Base-by-base conservation (phyloP, 2,329 filamentous ascomycete genomes). In the Coniochaeta sp. region DNA sequence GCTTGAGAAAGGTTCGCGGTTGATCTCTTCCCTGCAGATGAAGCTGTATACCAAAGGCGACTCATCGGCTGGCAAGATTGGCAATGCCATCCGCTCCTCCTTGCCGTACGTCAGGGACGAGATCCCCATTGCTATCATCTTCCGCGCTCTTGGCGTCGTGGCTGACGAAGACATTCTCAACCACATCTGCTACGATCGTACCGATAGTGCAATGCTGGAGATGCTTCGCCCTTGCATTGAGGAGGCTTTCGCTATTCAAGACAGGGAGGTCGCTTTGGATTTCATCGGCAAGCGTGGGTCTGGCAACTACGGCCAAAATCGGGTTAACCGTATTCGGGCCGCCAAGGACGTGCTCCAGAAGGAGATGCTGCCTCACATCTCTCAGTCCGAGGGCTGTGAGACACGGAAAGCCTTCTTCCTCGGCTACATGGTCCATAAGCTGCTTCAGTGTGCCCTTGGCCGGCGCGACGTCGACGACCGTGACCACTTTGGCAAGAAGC, bases 401-500 rank as follows among this genome's bases (percentile, higher is more conserved):
- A 98, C 93, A 1, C 83, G 91, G 61, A 99, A 99, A 73, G 95
- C 96, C 2, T 99, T 96, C 77, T 99, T 98, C 82, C 80, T 99
- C 56, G 95, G 96, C 24, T 99, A 99, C 76, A 99, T 99, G 93
- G 91, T 98, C 55, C 93, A 99, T 75, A 90, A 95, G 72, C 83
- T 99, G 67, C 81, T 98, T 26, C 93, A 97, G 74, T 96, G 93
- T 72, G 91, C 93, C 59, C 83, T 99, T 55, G 96, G 95, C 58
- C 89, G 95, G 63, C 89, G 92, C 63, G 95, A 98, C 72, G 91
- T 92, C 28, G 95, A 99, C 70, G 95, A 99, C 71, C 90, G 95
- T 79, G 95, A 99, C 79, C 96, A 99, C 74, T 97, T 99, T 70
- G 95, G 95, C 69, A 98, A 98, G 83, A 99, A 99, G 83, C 89